These are phyloP conservation scores for Xylaria polymorpha DNA, from an alignment of 2,329 filamentous ascomycete genomes.

Conservation along the genomic window DNA sequence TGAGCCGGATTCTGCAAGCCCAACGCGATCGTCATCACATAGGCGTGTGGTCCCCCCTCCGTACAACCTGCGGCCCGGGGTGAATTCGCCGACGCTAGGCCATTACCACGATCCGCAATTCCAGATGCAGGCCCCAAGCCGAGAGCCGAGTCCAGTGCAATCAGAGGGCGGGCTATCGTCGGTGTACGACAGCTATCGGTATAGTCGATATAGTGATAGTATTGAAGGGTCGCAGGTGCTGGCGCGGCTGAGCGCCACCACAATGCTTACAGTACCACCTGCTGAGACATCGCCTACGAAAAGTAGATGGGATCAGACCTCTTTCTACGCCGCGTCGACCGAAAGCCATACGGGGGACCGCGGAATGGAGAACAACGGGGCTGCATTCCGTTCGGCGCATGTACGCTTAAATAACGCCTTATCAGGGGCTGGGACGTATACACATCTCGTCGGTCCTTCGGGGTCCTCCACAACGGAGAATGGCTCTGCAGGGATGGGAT, in stretches of 20 bases:
- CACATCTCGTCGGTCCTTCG: background rate
- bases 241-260: slow-evolving; percentile 32
- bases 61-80: slow-evolving; percentile 39
- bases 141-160: slow-evolving; percentile 29
- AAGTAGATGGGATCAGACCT: slow-evolving; percentile 19
- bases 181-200: slow-evolving; percentile 48
- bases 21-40: slow-evolving; percentile 41
- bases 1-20: slow-evolving; percentile 27
- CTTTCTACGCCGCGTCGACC: background rate
- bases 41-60: slow-evolving; percentile 43
- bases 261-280: slow-evolving; percentile 34
- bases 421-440: background rate
- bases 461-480: background rate
- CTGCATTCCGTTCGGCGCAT: background rate
- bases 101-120: slow-evolving; percentile 14
- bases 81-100: slow-evolving; percentile 44
- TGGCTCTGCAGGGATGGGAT: background rate
- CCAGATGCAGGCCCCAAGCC: slow-evolving; percentile 39
- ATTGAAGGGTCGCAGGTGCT: slow-evolving; percentile 28
- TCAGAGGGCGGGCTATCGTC: slow-evolving; percentile 49
- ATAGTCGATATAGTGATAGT: slow-evolving; percentile 34
- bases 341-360: background rate
- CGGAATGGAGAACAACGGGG: background rate
- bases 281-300: slow-evolving; percentile 16
- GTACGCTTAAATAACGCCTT: slow-evolving; percentile 10